These are phyloP conservation scores for Lyophyllum shimeji DNA, from an alignment of 768 basidiomycete genomes.

Conservation along the genomic window DNA sequence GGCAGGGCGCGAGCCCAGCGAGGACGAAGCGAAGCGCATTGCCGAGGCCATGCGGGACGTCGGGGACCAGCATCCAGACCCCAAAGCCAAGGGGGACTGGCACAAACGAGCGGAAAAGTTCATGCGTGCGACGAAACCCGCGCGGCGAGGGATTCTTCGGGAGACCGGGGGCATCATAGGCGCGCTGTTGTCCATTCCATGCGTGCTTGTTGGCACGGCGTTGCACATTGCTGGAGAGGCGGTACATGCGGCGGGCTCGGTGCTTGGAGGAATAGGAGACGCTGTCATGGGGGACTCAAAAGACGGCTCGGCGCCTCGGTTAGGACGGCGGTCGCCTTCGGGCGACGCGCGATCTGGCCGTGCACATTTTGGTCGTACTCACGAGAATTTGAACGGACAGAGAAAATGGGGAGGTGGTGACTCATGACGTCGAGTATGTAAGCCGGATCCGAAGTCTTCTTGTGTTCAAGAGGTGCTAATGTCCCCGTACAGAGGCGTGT, in stretches of 20 bases:
- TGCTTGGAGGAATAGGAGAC: slow-evolving; percentile 2
- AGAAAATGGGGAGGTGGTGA: too few species aligned
- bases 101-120: slow-evolving; percentile 10
- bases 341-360: too few species aligned
- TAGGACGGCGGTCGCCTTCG: too few species aligned
- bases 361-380: too few species aligned
- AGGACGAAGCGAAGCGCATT: slow-evolving; percentile 6
- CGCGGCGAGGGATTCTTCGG: not conserved
- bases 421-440: too few species aligned
- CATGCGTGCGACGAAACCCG: not conserved
- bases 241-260: not conserved
- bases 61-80: slow-evolving; percentile 11
- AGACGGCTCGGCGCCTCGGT: too few species aligned
- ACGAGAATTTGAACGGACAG: too few species aligned
- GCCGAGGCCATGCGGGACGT: slow-evolving; percentile 13
- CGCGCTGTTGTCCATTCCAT: not conserved
- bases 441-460: too few species aligned
- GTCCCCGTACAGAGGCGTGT: too few species aligned
- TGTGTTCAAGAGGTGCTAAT: too few species aligned
- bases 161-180: not conserved
- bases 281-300: not conserved
- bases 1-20: slow-evolving; percentile 3
- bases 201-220: not conserved
- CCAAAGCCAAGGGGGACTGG: slow-evolving; percentile 3
- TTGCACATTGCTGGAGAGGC: slow-evolving; percentile 1